Evolutionary conservation across 2,329 filamentous ascomycete species (phyloP), one percentile per base, ranked within the genome.

Genomic region (Aaosphaeria pasadenensis): DNA sequence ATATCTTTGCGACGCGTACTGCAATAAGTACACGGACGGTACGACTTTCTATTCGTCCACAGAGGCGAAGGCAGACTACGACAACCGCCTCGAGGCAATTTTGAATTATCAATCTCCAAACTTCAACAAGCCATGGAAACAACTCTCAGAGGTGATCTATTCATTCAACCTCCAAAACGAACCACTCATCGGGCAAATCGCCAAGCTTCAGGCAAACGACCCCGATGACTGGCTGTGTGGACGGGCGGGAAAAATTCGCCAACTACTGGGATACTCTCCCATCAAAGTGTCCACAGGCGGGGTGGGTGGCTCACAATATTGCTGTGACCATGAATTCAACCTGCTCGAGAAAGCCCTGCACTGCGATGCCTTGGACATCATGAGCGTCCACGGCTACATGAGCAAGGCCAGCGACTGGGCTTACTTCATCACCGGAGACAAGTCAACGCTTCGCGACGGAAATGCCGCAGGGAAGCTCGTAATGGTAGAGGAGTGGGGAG

Each of bases 401-500:
- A 39, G 38, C 33, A 51, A 51, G 36, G 45, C 47, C 2, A 13
- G 30, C 4, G 47, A 52, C 31, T 55, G 52, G 52, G 52, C 47
- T 11, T 53, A 53, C 28, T 55, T 48, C 33, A 47, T 55, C 24
- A 49, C 45, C 1, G 52, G 52, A 5, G 50, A 48, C n/a, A 33
- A 44, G 11, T 51, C 47, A 2, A 41, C 51, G 4, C 30, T 53
- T 3, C 13, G 32, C 5, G 31, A 45, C 13, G 47, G 45, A 6
- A 49, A 52, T 9, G 40, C 13, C 4, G 44, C 40, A 5, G 42
- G 42, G 6, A 53, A 55, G 40, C 39, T 46, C 31, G 47, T 53
- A 7, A 53, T 53, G 50, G 33, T 55, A 4, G 50, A 53, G 40
- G 53, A 53, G 38, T 53, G 53, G 53, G 53, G 53, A 4, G 53